Conservation (phyloP, 352 stramenopile genomes). For the Thalassiosira exigua region DNA sequence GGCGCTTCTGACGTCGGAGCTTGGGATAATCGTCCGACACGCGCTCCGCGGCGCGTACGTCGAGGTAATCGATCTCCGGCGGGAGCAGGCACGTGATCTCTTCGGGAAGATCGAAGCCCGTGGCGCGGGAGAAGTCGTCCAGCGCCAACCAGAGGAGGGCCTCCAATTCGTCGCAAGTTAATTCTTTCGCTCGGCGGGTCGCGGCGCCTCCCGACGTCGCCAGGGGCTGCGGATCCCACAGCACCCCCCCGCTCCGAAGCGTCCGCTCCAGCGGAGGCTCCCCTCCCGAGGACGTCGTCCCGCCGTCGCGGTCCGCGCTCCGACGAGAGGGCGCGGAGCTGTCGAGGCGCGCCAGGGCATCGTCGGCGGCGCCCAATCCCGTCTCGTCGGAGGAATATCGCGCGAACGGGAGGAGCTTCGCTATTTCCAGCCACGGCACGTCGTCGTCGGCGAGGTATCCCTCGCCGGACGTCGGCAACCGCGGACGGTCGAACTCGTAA, state of each 20-base stretch:
- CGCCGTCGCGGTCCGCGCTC: neutral
- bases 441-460: slow-evolving; percentile 56
- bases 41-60: neutral
- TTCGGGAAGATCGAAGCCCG: slow-evolving; percentile 37
- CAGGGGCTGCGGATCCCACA: slow-evolving; percentile 57
- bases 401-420: slow-evolving; percentile 66
- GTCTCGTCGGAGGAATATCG: slow-evolving; percentile 55
- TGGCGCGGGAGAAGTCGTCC: slow-evolving; percentile 66
- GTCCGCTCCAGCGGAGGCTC: slow-evolving; percentile 62
- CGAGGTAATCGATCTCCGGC: slow-evolving; percentile 49
- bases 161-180: slow-evolving; percentile 69
- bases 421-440: slow-evolving; percentile 60
- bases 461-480: slow-evolving; percentile 38
- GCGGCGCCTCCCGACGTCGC: slow-evolving; percentile 35
- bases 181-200: slow-evolving; percentile 18
- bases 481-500: slow-evolving; percentile 74
- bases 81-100: slow-evolving; percentile 49
- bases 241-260: slow-evolving; percentile 57
- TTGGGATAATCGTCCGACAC: slow-evolving; percentile 68
- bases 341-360: slow-evolving; percentile 12
- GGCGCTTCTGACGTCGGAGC: slow-evolving; percentile 58
- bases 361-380: slow-evolving; percentile 32
- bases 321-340: neutral
- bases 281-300: slow-evolving; percentile 1
- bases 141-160: slow-evolving; percentile 72